Evolutionary conservation across 2,329 filamentous ascomycete genomes (phyloP).

Genomic region (Microascus cirrosus): DNA sequence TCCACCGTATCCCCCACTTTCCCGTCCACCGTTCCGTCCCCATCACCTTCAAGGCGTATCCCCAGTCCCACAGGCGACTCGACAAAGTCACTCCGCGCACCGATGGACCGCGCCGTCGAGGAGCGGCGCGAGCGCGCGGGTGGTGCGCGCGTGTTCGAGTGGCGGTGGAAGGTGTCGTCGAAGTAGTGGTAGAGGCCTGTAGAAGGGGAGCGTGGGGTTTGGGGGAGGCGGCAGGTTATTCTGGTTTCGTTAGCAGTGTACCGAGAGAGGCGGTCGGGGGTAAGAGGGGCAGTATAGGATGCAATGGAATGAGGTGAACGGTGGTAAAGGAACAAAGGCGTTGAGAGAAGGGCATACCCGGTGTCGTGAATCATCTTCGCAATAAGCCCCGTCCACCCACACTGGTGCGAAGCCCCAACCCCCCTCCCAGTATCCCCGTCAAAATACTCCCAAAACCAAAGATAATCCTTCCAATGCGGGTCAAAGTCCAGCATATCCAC

Average conservation of each 20-base stretch:
- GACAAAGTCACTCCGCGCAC: slow-evolving; percentile 64
- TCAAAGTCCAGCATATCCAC: slow-evolving; percentile 84
- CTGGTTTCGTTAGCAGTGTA: slow-evolving; percentile 26
- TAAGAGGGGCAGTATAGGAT: not conserved
- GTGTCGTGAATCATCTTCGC: slow-evolving; percentile 97
- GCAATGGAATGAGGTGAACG: not conserved
- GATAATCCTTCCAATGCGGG: slow-evolving; percentile 79
- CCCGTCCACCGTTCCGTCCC: slow-evolving; percentile 31
- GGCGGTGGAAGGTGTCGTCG: slow-evolving; percentile 66
- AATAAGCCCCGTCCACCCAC: slow-evolving; percentile 91
- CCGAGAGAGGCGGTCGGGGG: not conserved
- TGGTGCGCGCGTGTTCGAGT: slow-evolving; percentile 21
- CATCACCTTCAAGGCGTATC: slow-evolving; percentile 15
- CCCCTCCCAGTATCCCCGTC: slow-evolving; percentile 86
- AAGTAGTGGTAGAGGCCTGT: slow-evolving; percentile 87
- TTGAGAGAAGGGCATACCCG: slow-evolving; percentile 48
- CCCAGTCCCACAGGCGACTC: not conserved
- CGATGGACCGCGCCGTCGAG: slow-evolving; percentile 74
- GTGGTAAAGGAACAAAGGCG: not conserved
- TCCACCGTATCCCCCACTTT: slow-evolving; percentile 53
- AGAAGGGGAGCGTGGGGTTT: slow-evolving; percentile 82
- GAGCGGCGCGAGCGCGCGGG: slow-evolving; percentile 53
- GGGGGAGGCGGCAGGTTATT: slow-evolving; percentile 79
- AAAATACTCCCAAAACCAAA: slow-evolving; percentile 98
- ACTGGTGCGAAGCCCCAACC: slow-evolving; percentile 86